Base-by-base conservation (phyloP, 2,329 filamentous ascomycete species). In the Fusarium zealandicum region DNA sequence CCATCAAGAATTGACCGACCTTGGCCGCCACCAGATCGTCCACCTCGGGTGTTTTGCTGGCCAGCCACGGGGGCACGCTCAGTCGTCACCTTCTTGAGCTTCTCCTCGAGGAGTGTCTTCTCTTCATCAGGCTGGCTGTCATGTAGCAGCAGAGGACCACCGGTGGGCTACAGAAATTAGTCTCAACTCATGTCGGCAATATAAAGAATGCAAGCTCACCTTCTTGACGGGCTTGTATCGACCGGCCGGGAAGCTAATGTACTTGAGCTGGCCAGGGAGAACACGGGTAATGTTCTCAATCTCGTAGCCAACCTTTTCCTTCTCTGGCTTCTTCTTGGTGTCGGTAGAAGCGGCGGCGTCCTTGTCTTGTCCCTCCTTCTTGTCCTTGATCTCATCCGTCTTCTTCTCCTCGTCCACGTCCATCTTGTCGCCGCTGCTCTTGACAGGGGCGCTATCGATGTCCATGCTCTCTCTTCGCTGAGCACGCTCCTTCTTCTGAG, bases 201-300 rank as follows among this genome's bases (percentile, higher is more conserved):
- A 17, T 20, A 25, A 39, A 1, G 30, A 14, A 13, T n/a, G 14
- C 17, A 11, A 13, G 30, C 81, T 73, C 78, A 93, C 91, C 85
- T 96, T 83, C 75, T 86, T 86, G 56, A 98, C 93, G 30, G 95
- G 93, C 81, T 90, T 91, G 76, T 97, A 99, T 66, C 96, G 88
- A 38, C 90, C 90, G 60, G 90, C 85, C 41, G 91, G 86, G 81
- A 99, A 96, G 74, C 87, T 96, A 70, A 99, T 91, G 74, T 93
- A 97, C 80, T 96, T 96, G 70, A 98, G 84, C 78, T 99, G 95
- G 39, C 86, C 85, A 1, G 93, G 95, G 40, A 99, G 84, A 30
- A 99, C 92, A 67, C 95, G 86, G 48, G 90, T 96, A 92, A 99
- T 96, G 80, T 99, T 99, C 71, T 95, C 90, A 58, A 99, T 84